Base-by-base conservation (phyloP, 2,329 filamentous ascomycete genomes). In the Penicillium sclerotigenum region DNA sequence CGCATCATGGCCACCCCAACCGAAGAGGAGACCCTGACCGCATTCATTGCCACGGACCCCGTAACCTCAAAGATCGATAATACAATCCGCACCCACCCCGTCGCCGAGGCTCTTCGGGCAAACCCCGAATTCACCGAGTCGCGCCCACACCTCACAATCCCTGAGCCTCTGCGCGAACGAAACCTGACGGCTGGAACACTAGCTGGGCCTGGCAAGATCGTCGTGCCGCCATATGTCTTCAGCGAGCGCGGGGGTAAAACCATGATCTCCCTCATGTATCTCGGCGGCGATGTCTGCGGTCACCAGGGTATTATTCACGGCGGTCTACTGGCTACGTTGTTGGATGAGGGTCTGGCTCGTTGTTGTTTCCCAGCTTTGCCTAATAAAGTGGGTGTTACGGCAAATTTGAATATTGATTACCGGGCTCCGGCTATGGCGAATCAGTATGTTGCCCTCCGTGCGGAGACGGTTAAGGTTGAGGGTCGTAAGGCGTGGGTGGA, bases 401-500 rank as follows among this genome's bases (percentile, higher is more conserved):
- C 93, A 49, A 93, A 87, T 68, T 77, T 99, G 65, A 91, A 83
- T 62, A 79, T 87, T 58, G 87, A 95, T 73, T 99, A 97, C 75
- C 86, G 88, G 65, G 85, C 85, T 59, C 94, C 94, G 5, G 87
- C 89, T 42, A 85, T 83, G 65, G 91, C 91, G 6, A 83, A 85
- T 22, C 83, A 83, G 58, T 94, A 88, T 69, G 79, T 95, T 29
- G 90, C 96, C 41, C 76, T 99, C 56, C 82, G 83, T 59, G 92
- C 90, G 4, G 83, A 85, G 70, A 96, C 92, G 20, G 87, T 84
- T 10, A 92, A 88, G 77, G 89, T 93, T 1, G 91, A 97, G 70
- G 93, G 94, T 1, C 82, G 94, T 59, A 97, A 97, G 79, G 93
- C 91, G 13, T 97, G 91, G 91, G 91, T 97, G 1, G 87, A 89